Base-by-base conservation (phyloP, 257 asterid genomes). In the Fraxinus excelsior region DNA sequence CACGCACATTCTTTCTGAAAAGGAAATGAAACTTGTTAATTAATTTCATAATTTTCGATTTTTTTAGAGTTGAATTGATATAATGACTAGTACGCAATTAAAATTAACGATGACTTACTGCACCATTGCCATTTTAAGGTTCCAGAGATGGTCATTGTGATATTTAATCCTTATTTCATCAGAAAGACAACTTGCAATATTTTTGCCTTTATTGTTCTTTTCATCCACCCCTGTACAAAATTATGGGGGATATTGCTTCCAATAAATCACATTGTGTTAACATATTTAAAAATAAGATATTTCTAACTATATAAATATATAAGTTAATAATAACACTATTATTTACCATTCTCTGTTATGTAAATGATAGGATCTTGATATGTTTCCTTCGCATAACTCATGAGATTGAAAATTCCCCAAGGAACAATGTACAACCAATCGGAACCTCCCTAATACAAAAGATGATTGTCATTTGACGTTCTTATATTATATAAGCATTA, bases 141-240 rank as follows among this genome's bases (percentile, higher is more conserved):
- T 71, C 14, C 67, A 71, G 44, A 88, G 85, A 86, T 88, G 95
- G 60, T 80, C 76, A 34, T 74, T 76, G 74, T 82, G 83, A 73
- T 75, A 84, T 23, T 78, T 81, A 66, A 76, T 69, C 76, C 87
- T 75, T n/a, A 32, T 67, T 2, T 66, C 71, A 67, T 84, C 87
- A 2, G 26, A 58, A 38, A 82, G 79, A 11, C 67, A 83, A 12
- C 72, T 79, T 5, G 7, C 19, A 7, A 77, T 37, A 8, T 76
- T 82, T 19, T 78, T 81, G 74, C 38, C 73, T 73, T 8, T 21
- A 28, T 84, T 79, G 19, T 76, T 78, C 64, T 46, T 44, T 34
- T 84, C 83, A 53, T 78, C 85, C 71, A 84, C 82, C 25, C 83
- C 81, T 80, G 35, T 21, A 76, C 26, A 5, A 1, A 56, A 56